Base-by-base conservation (phyloP, 73 alveolate species). In the Stentor roeselii region DNA sequence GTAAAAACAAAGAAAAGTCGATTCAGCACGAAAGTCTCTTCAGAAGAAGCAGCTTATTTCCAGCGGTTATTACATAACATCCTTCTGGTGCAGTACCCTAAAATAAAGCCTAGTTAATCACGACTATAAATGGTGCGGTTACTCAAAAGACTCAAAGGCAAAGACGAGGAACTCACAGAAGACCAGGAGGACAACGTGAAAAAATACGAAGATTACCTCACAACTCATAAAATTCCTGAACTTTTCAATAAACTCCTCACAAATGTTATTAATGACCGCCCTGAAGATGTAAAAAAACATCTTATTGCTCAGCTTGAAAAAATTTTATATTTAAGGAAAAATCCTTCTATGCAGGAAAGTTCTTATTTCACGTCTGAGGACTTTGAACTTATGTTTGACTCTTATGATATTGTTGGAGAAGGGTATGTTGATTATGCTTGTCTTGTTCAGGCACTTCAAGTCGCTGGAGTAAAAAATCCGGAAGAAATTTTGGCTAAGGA, bases 381-480 rank as follows among this genome's bases (percentile, higher is more conserved):
- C 27, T 67, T 67, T 2, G 80, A 67, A 32, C 21, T 40, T 67
- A 67, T 67, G 80, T 67, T 67, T 67, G 80, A 67, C 27, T 36
- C 80, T 1, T 67, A 67, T 67, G 80, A 67, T 67, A 67, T 67
- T 67, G 80, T 40, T 0, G 80, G 80, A 67, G 80, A 67, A 67
- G 37, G 37, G 2, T 21, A 27, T 32, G 21, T 67, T 1, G 41
- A 21, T 67, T 67, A 67, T 67, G 27, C 21, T 21, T 30, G 50
- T 27, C 34, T 67, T 36, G 1, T 67, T 30, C 80, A 67, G 0
- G 80, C 80, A 1, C 14, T 67, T 1, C 21, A 15, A 11, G 37
- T 67, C 14, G n/a, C 80, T 67, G 80, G 80, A 34, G 42, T 67
- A 14, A 32, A 21, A 67, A 67, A 67, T 2, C 80, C 80, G 37